Evolutionary conservation across 495 filamentous ascomycete genomes (phyloP), one percentile per base, ranked within the genome.

Genomic region (Trichoderma erinaceum): DNA sequence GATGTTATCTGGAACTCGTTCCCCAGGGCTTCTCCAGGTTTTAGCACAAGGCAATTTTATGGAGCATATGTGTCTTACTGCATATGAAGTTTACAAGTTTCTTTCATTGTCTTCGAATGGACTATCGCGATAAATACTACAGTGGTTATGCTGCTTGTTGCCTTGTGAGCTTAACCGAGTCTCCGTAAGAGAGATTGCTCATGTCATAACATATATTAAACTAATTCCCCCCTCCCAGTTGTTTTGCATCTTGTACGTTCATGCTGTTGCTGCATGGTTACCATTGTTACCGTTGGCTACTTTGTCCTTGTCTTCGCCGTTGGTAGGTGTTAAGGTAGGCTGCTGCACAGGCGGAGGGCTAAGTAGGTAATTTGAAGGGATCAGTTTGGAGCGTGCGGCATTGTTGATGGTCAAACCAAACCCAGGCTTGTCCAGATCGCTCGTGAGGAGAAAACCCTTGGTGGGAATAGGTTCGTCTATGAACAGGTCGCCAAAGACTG

Each of bases 401-500:
- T 91, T 92, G 75, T 95, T 97, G 25, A 97, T 73, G 50, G 92
- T 92, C 43, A 97, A 83, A 10, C 93, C 93, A 74, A 97, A 97
- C 0, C 93, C 93, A 6, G 93, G 93, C 83, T 90, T 95, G 77
- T 97, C 90, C 35, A 97, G 80, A 56, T 91, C 84, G 0, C 87
- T 84, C 4, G 92, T 84, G 69, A 91, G 88, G 32, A 97, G 81
- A 75, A 86, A 94, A 4, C 93, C 93, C 64, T 92, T 86, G 12
- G 80, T 86, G 1, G 93, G 93, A 66, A 97, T 92, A 15, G 93
- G 92, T 79, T 97, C 93, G 77, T 97, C 92, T 43, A 91, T 68
- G 77, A 97, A 97, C 64, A 97, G 81, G 69, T 95, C 90, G 29
- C 93, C 93, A 77, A 97, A 97, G 15, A 97, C 93, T 3, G 93